Evolutionary conservation across 257 asterid genomes (phyloP), one percentile per base, ranked within the genome.

Genomic region (Lycium ferocissimum): DNA sequence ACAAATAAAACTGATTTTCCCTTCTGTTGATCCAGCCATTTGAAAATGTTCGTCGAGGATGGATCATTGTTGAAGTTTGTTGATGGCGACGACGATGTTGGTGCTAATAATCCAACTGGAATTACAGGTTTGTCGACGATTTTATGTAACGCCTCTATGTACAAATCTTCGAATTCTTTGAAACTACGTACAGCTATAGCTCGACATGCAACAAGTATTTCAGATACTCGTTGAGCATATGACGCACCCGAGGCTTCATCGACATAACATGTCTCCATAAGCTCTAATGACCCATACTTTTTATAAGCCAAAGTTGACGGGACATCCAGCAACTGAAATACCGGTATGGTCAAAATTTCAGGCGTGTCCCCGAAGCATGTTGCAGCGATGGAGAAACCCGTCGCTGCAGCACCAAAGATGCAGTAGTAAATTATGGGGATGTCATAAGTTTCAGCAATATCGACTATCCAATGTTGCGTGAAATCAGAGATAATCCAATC

Each of bases 1-100:
- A 89, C 82, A 14, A 85, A 87, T 20, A 81, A 83, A 2, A 85
- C 84, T 26, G 85, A 82, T 10, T 37, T 35, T 0, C 79, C 58
- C 3, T 76, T 35, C 12, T 87, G 91, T 59, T 45, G 18, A 72
- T 89, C 84, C n/a, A 89, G 83, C 91, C 88, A 88, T 2, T 82
- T 10, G 37, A 86, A 81, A 9, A 86, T 88, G 10, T 10, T 26
- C 47, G 71, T 37, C 84, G n/a, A 8, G 14, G 45, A 33, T 33
- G 73, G 76, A 35, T 73, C 76, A 0, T 45, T 6, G 22, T 40
- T 69, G 22, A 35, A 12, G 1, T 14, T 14, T 67, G 49, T 35
- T 67, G 47, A 79, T 22, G 35, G 11, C 33, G 38, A 37, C 33
- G 38, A 37, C 35, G 62, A 35, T 53, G 63, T 81, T 9, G 85